Conservation (phyloP, 768 basidiomycete species). For the Hirschioporus abietinus region DNA sequence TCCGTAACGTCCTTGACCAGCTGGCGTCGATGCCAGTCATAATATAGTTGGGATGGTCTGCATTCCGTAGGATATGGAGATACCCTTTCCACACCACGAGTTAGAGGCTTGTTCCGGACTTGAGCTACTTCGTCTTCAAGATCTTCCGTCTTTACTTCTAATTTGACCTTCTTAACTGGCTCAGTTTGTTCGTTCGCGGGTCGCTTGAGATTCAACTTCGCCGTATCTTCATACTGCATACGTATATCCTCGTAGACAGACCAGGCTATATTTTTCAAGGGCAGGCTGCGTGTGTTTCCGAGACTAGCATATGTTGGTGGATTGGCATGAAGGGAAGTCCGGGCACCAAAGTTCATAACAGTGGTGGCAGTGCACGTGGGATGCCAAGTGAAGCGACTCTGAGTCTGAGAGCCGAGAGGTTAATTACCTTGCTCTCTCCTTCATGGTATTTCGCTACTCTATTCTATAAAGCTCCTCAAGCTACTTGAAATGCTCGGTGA, state of each 20-base stretch:
- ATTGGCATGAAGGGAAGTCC: neutral
- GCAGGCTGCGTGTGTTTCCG: no score
- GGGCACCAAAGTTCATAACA: no score
- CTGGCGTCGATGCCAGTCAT: neutral
- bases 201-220: neutral
- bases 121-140: neutral
- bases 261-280: neutral
- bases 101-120: neutral
- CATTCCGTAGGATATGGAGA: neutral
- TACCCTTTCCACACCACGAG: neutral
- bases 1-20: neutral
- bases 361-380: neutral
- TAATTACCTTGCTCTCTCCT: no score
- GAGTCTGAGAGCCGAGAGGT: no score
- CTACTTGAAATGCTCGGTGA: no score
- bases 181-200: neutral
- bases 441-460: no score
- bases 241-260: neutral
- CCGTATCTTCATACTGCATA: neutral
- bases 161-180: neutral
- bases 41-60: neutral
- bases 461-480: no score
- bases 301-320: neutral
- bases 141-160: neutral
- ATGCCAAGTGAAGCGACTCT: no score